Evolutionary conservation across 164 flowering plant species (phyloP), one percentile per base, ranked within the genome.

Genomic region (Berberis vulgaris): DNA sequence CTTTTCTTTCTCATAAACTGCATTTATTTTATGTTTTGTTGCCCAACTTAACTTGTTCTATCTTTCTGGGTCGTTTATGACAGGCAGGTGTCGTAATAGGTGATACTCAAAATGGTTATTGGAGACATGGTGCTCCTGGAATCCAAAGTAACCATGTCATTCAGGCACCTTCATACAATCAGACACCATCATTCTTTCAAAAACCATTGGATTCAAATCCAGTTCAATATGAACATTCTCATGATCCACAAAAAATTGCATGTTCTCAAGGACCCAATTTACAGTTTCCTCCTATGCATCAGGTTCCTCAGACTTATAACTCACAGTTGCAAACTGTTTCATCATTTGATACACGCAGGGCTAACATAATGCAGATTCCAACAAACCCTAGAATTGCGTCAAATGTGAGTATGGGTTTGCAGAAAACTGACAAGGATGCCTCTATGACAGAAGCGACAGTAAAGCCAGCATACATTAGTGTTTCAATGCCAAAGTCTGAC

Each of bases 371-470:
- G 73, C 97, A 94, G 87, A 89, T 94, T 67, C 90, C 85, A 62
- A 87, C 91, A 60, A 94, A 94, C 72, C 97, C 97, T 62, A 87
- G 96, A 85, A 91, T 91, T 74, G 86, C 91, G 71, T 79, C 96
- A 61, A 83, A 76, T 80, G 67, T 91, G 77, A 67, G 84, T 41
- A 56, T 81, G 50, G 82, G 84, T 65, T 57, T 76, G 62, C 73
- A 79, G 55, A 87, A 84, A 75, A 57, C 72, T 3, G 82, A 80
- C 13, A 86, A 83, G 82, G 93, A 82, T 61, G 76, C 62, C 71
- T 67, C 82, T 69, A 54, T 81, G 50, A 66, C 73, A 53, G 66
- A 64, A 73, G 71, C 80, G 43, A 71, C 81, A 47, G 60, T 80
- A 71, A 86, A 82, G 67, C 99, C 99, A 39, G 91, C 89, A 54